A percentile compares a stretch with the other conserved stretches of the same genome.
Evolutionary conservation across 169 alveolate species (phyloP).

Genomic region (Ichthyophthirius multifiliis): DNA sequence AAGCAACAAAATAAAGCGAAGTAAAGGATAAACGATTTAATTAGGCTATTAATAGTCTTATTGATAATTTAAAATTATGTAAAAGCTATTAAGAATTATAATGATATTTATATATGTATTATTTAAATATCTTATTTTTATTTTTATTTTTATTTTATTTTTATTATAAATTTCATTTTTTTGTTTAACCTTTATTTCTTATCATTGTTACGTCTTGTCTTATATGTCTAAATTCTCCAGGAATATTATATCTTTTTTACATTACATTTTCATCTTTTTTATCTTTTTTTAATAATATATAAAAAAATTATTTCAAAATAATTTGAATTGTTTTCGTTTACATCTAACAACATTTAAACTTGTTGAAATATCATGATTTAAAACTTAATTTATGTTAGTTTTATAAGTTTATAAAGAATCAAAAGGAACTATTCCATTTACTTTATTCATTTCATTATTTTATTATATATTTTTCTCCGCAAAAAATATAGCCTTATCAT

Average conservation of each 20-base stretch:
- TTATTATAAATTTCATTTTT: no score
- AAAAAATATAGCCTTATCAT: constrained; percentile 24
- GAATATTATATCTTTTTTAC: constrained; percentile 20
- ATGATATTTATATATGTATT: no score
- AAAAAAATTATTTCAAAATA: not conserved
- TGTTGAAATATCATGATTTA: constrained; percentile 34
- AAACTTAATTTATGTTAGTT: not conserved
- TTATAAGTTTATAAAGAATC: constrained; percentile 26
- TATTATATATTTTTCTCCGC: constrained; percentile 26
- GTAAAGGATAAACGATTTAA: no score
- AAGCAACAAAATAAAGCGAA: no score
- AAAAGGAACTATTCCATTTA: not conserved
- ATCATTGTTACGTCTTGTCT: constrained; percentile 35
- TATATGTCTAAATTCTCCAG: constrained; percentile 44
- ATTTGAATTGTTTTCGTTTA: not conserved
- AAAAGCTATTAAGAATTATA: no score
- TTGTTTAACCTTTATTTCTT: constrained; percentile 35
- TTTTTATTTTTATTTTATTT: no score
- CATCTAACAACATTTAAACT: constrained; percentile 36
- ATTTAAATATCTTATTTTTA: no score
- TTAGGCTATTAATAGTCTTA: no score
- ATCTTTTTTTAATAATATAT: no score
- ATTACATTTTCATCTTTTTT: constrained; percentile 18
- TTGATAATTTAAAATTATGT: no score
- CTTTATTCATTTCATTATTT: not conserved